phyloP scores from a whole-genome alignment of 257 asterid genomes.

The Salvia rosmarinus region DNA sequence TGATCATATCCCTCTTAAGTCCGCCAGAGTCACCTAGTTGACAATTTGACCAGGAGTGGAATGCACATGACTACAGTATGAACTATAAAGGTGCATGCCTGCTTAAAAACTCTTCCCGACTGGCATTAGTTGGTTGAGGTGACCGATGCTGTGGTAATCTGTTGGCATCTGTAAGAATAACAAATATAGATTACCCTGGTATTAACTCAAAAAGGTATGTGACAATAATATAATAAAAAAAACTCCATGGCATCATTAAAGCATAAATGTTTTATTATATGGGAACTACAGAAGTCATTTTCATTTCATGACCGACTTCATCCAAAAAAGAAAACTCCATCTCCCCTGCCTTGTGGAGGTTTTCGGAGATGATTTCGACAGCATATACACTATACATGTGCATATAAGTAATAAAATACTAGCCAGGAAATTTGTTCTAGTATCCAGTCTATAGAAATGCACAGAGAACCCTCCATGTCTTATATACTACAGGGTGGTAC shows the following conservation, averaged over 20 bases:
- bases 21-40: background rate
- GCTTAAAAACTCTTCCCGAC: constrained; percentile 70
- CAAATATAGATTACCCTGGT: constrained; percentile 15
- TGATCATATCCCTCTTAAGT: background rate
- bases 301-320: background rate
- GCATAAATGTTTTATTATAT: background rate
- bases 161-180: constrained; percentile 56
- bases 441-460: background rate
- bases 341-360: background rate
- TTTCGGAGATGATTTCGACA: background rate
- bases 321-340: background rate
- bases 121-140: constrained; percentile 60
- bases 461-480: background rate
- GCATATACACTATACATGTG: background rate
- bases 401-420: background rate
- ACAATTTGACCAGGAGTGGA: background rate
- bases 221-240: background rate
- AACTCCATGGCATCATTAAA: constrained; percentile 14
- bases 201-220: background rate
- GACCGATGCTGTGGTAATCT: constrained; percentile 61
- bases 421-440: background rate
- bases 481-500: background rate
- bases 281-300: constrained; percentile 1
- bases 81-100: constrained; percentile 53
- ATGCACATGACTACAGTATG: constrained; percentile 4